Conservation (phyloP, 2,329 filamentous ascomycete species). For the Cadophora sp. region DNA sequence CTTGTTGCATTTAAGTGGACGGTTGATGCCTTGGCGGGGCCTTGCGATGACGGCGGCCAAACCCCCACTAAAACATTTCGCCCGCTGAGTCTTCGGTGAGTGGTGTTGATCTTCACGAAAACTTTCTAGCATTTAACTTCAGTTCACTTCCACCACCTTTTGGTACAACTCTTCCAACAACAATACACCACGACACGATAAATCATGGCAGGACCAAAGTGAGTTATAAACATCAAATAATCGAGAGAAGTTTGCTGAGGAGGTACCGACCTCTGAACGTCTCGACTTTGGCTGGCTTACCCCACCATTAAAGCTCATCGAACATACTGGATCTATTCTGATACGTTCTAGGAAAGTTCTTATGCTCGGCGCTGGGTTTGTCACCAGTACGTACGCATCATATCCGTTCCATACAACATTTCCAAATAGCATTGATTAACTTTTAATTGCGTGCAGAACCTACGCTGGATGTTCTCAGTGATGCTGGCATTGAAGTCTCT, state of each 20-base stretch:
- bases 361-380: conserved; percentile 59
- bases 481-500: conserved; percentile 62
- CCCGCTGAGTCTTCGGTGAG: conserved; percentile 32
- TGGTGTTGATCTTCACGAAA: conserved; percentile 22
- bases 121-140: conserved; percentile 2
- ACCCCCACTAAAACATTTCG: conserved; percentile 37
- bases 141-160: not conserved
- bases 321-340: not conserved
- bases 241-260: not conserved
- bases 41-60: conserved; percentile 32
- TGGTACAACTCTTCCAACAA: not conserved
- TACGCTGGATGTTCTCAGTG: conserved; percentile 63
- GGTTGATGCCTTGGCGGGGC: too few species aligned
- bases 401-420: not conserved
- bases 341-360: conserved; percentile 47
- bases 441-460: conserved; percentile 42
- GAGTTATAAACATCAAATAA: conserved; percentile 12
- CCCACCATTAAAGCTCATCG: not conserved
- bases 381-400: conserved; percentile 48
- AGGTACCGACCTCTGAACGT: not conserved
- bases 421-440: not conserved
- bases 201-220: conserved; percentile 39
- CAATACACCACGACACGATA: conserved; percentile 14
- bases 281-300: not conserved
- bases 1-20: too few species aligned